phyloP scores from a whole-genome alignment of 2,329 filamentous ascomycete species.

The Aspergillus quadricinctus region DNA sequence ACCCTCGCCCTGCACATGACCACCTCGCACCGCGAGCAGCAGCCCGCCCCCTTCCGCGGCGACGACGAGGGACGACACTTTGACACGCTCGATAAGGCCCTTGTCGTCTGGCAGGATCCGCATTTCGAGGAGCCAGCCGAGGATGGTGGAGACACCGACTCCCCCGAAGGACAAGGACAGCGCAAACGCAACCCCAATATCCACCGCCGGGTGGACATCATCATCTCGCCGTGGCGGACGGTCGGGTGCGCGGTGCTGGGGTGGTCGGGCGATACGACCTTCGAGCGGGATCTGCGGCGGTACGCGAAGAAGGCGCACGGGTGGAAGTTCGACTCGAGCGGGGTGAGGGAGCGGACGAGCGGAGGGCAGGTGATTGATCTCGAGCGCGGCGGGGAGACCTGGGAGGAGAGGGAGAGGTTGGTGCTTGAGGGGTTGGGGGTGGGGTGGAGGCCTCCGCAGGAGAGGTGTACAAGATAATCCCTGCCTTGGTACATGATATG shows the following conservation, averaged over 20 bases:
- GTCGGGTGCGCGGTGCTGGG: conserved; percentile 82
- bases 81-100: conserved; percentile 83
- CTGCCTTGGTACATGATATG: not conserved
- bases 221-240: conserved; percentile 82
- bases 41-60: conserved; percentile 52
- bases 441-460: conserved; percentile 60
- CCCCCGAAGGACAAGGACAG: conserved; percentile 6
- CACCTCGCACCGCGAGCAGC: conserved; percentile 69
- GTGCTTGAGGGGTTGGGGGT: conserved; percentile 76
- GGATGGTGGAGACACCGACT: not conserved
- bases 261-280: conserved; percentile 86
- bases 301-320: conserved; percentile 69
- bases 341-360: conserved; percentile 63
- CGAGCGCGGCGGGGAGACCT: conserved; percentile 51
- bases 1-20: conserved; percentile 67
- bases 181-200: conserved; percentile 59
- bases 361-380: conserved; percentile 68
- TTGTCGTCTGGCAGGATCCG: conserved; percentile 87
- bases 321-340: conserved; percentile 90
- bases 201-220: conserved; percentile 87
- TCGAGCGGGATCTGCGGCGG: conserved; percentile 76
- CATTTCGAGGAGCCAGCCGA: conserved; percentile 34
- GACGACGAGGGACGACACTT: conserved; percentile 54
- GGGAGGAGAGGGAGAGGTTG: conserved; percentile 69
- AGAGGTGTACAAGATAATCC: conserved; percentile 61